Conservation (phyloP, 345 rosid genomes). For the Syzygium oleosum region DNA sequence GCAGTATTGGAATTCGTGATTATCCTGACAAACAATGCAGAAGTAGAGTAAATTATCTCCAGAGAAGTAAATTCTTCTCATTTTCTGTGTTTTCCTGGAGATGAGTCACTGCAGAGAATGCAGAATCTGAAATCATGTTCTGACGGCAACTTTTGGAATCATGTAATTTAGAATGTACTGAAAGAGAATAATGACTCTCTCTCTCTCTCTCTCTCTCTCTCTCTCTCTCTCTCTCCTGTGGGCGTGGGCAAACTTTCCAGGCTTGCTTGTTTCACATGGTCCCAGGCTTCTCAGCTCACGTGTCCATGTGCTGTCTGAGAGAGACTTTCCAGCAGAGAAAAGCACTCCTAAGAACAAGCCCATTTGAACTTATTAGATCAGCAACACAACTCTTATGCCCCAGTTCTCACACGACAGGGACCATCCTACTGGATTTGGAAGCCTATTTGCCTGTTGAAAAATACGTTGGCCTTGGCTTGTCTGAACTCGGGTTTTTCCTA, state of each 20-base stretch:
- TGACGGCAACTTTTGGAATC: neutral
- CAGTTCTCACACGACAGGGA: neutral
- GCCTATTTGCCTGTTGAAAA: neutral
- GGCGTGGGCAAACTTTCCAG: neutral
- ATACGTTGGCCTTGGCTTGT: neutral
- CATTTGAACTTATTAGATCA: neutral
- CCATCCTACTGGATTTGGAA: neutral
- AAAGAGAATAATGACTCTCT: neutral
- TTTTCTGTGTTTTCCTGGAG: neutral
- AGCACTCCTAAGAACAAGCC: neutral
- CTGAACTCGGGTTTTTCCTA: neutral
- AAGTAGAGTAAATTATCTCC: neutral
- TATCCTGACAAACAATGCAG: neutral
- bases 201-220: neutral
- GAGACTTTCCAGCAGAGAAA: slow-evolving; percentile 3
- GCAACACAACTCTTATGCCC: neutral
- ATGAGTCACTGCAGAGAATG: neutral
- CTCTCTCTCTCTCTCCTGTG: neutral
- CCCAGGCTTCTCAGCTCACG: slow-evolving; percentile 1
- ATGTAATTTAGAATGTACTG: neutral
- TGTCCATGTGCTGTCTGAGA: slow-evolving; percentile 11
- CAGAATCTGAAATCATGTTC: neutral
- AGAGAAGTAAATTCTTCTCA: neutral
- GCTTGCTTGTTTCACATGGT: slow-evolving; percentile 2
- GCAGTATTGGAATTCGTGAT: neutral